Evolutionary conservation across 129 eudicot species (phyloP).

Genomic region (Artemisia argyi): DNA sequence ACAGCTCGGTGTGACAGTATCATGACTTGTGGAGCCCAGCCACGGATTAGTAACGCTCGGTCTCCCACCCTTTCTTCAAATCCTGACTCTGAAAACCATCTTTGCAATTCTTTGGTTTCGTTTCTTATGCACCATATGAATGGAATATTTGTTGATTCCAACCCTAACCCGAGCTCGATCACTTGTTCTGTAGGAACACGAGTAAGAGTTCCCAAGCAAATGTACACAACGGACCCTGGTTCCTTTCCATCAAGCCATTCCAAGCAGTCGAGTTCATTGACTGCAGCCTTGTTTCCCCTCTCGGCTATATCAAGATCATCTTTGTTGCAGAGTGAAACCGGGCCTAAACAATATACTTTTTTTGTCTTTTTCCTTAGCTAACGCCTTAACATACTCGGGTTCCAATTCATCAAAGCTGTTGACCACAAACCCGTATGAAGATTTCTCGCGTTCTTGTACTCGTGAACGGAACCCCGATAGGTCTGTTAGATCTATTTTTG

Average conservation of each 20-base stretch:
- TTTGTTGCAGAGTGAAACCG: conserved; percentile 26
- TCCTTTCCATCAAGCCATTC: conserved; percentile 40
- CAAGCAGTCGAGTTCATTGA: conserved; percentile 34
- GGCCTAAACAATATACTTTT: conserved; percentile 12
- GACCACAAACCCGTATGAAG: conserved; percentile 39
- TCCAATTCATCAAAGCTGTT: conserved; percentile 44
- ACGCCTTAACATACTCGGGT: conserved; percentile 26
- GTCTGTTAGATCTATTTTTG: neutral
- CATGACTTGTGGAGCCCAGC: conserved; percentile 67
- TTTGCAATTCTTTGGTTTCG: conserved; percentile 25
- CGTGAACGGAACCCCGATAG: neutral
- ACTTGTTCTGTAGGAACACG: conserved; percentile 31
- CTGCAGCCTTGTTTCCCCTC: conserved; percentile 45
- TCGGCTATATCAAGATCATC: conserved; percentile 25
- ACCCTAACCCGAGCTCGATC: conserved; percentile 46
- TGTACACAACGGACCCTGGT: conserved; percentile 33
- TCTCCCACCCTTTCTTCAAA: conserved; percentile 40
- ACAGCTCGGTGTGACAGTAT: conserved; percentile 47
- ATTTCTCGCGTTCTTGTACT: conserved; percentile 21
- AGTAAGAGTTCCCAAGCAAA: conserved; percentile 49
- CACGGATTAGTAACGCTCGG: conserved; percentile 43
- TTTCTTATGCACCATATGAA: conserved; percentile 48
- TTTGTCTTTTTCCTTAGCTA: conserved; percentile 22
- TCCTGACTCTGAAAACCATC: conserved; percentile 36
- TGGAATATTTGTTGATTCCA: conserved; percentile 43